Evolutionary conservation across 495 filamentous ascomycete species (phyloP).

Genomic region (Pseudotulostoma volvatum): DNA sequence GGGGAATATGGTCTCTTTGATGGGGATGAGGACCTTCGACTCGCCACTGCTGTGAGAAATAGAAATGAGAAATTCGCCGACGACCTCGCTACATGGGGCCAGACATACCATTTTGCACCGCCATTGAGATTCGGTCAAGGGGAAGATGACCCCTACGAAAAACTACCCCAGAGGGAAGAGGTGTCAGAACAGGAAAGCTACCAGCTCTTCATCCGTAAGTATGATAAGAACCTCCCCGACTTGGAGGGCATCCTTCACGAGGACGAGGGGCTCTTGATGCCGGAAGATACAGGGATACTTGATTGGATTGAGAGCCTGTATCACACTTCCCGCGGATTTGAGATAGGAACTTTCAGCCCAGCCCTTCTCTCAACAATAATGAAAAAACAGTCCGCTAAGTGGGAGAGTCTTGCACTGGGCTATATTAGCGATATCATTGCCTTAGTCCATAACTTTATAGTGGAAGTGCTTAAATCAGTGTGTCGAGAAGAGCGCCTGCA

Average conservation of each 20-base stretch:
- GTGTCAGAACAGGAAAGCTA: conserved; percentile 1
- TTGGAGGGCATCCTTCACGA: neutral
- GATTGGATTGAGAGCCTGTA: conserved; percentile 11
- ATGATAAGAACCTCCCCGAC: neutral
- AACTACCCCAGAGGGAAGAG: neutral
- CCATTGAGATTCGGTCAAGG: neutral
- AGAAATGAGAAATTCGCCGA: conserved; percentile 13
- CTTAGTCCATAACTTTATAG: conserved; percentile 33
- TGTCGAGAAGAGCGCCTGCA: conserved; percentile 24
- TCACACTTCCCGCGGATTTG: conserved; percentile 10
- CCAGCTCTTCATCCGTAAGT: neutral
- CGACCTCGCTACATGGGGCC: conserved; percentile 22
- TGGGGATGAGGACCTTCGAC: conserved; percentile 8
- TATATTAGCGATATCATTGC: conserved; percentile 32
- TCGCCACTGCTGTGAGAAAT: conserved; percentile 26
- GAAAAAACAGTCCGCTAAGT: conserved; percentile 39
- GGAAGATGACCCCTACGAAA: neutral
- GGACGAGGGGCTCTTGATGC: conserved; percentile 8
- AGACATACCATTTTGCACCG: conserved; percentile 3
- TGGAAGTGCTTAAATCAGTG: conserved; percentile 13
- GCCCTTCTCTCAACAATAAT: conserved; percentile 29
- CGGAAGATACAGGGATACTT: conserved; percentile 7
- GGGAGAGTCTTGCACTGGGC: conserved; percentile 26
- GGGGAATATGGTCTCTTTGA: conserved; percentile 18
- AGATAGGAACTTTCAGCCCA: conserved; percentile 13